These are phyloP conservation scores for Penicillium sp. DNA, from an alignment of 2,329 filamentous ascomycete species.

Conservation along the genomic window DNA sequence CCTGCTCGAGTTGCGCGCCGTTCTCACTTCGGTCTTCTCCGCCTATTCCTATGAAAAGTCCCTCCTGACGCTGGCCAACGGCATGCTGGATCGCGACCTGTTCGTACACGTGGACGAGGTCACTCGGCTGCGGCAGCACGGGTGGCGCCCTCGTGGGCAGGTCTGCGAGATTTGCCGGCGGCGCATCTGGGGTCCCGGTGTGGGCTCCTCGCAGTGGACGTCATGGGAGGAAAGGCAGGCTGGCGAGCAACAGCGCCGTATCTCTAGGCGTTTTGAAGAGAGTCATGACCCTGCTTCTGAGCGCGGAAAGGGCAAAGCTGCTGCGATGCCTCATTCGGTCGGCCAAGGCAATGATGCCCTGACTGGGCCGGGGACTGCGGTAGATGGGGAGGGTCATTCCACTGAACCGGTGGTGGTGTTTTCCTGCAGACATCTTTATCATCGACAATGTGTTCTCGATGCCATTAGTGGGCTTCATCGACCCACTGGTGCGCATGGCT, in stretches of 20 bases:
- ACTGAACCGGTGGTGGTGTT: conserved; percentile 51
- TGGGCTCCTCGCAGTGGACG: conserved; percentile 76
- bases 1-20: conserved; percentile 81
- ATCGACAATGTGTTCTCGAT: conserved; percentile 52
- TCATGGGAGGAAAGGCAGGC: conserved; percentile 73
- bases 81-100: conserved; percentile 84
- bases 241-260: conserved; percentile 39
- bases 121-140: conserved; percentile 75
- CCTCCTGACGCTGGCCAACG: conserved; percentile 82
- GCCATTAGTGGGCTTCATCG: conserved; percentile 22
- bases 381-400: conserved; percentile 5
- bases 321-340: conserved; percentile 28
- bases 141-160: conserved; percentile 87
- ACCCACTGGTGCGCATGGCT: conserved; percentile 18
- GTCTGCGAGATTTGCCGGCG: conserved; percentile 85
- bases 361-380: conserved; percentile 4
- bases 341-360: conserved; percentile 21
- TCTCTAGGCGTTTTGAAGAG: conserved; percentile 38
- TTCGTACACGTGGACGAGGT: conserved; percentile 83
- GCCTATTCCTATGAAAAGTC: conserved; percentile 96
- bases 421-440: conserved; percentile 57
- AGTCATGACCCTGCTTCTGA: conserved; percentile 36
- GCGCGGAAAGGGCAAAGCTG: conserved; percentile 49
- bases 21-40: conserved; percentile 87
- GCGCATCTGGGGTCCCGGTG: conserved; percentile 87